A percentile compares a stretch with the other conserved stretches of the same genome.
These are phyloP conservation scores for Seminavis robusta DNA, from an alignment of 108 stramenopile genomes.

Conservation along the genomic window DNA sequence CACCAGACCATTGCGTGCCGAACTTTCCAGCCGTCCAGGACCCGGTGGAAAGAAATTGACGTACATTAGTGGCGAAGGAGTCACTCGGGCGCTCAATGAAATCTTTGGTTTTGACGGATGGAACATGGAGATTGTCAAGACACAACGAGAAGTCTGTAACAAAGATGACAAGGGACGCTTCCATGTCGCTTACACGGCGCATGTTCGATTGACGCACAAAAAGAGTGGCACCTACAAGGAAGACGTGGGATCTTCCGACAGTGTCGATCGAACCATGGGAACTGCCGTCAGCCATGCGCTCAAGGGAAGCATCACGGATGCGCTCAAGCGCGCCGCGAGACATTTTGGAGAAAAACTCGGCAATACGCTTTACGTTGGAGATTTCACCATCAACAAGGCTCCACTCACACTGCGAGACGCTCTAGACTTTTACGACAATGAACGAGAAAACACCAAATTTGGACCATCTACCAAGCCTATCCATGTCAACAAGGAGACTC, in stretches of 20 bases:
- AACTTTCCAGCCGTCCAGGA: slow-evolving; percentile 66
- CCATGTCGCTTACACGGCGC: slow-evolving; percentile 60
- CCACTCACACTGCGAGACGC: slow-evolving; percentile 63
- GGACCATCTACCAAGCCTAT: no score
- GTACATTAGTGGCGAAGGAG: slow-evolving; percentile 79
- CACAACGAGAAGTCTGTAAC: slow-evolving; percentile 34
- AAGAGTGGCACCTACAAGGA: slow-evolving; percentile 60
- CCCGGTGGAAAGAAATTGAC: slow-evolving; percentile 71
- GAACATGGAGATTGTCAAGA: slow-evolving; percentile 61
- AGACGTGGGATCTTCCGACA: slow-evolving; percentile 80
- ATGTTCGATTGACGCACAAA: slow-evolving; percentile 64
- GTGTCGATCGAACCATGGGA: slow-evolving; percentile 59
- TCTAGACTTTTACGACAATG: slow-evolving; percentile 60
- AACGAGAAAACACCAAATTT: slow-evolving; percentile 64
- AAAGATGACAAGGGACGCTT: slow-evolving; percentile 51
- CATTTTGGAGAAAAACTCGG: slow-evolving; percentile 80
- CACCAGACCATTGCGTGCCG: slow-evolving; percentile 63
- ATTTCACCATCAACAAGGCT: slow-evolving; percentile 66
- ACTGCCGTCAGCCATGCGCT: slow-evolving; percentile 71
- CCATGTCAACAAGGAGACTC: no score
- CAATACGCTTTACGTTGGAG: slow-evolving; percentile 67
- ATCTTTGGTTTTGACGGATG: slow-evolving; percentile 84
- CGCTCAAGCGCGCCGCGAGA: slow-evolving; percentile 78
- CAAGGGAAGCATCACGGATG: slow-evolving; percentile 81
- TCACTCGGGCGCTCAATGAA: slow-evolving; percentile 79